Conservation (phyloP, 768 basidiomycete species). For the Tricholoma sp. region DNA sequence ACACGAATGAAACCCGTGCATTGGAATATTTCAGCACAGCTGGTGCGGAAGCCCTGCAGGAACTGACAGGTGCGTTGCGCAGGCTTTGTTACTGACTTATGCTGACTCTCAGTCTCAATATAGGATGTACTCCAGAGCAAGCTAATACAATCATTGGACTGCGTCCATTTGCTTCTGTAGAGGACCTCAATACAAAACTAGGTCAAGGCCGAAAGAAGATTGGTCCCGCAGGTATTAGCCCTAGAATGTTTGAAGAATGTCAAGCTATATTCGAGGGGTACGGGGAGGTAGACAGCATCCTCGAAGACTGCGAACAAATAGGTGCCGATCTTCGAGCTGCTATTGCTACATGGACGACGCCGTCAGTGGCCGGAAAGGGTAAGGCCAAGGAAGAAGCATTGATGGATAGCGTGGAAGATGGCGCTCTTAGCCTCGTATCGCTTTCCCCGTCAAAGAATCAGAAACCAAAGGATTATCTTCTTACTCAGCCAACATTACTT, state of each 20-base stretch:
- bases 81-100: neutral
- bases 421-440: conserved; percentile 53
- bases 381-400: conserved; percentile 31
- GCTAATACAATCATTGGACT: conserved; percentile 72
- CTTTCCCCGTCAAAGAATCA: conserved; percentile 36
- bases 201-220: conserved; percentile 86
- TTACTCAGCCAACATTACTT: conserved; percentile 66
- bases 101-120: neutral
- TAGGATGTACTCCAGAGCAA: conserved; percentile 79
- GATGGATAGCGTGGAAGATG: conserved; percentile 46
- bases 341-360: conserved; percentile 72
- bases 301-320: conserved; percentile 85
- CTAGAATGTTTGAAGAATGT: conserved; percentile 89
- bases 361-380: conserved; percentile 30
- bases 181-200: conserved; percentile 72
- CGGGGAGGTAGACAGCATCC: conserved; percentile 80
- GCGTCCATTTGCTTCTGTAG: conserved; percentile 75
- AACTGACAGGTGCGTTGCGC: conserved; percentile 58
- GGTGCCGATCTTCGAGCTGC: conserved; percentile 68
- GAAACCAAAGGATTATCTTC: conserved; percentile 60
- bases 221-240: conserved; percentile 76
- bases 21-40: conserved; percentile 68
- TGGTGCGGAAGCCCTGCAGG: conserved; percentile 59
- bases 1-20: conserved; percentile 43
- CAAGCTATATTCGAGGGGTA: conserved; percentile 81